These are phyloP conservation scores for Pseudonectria buxi DNA, from an alignment of 2,329 filamentous ascomycete genomes.

Conservation along the genomic window DNA sequence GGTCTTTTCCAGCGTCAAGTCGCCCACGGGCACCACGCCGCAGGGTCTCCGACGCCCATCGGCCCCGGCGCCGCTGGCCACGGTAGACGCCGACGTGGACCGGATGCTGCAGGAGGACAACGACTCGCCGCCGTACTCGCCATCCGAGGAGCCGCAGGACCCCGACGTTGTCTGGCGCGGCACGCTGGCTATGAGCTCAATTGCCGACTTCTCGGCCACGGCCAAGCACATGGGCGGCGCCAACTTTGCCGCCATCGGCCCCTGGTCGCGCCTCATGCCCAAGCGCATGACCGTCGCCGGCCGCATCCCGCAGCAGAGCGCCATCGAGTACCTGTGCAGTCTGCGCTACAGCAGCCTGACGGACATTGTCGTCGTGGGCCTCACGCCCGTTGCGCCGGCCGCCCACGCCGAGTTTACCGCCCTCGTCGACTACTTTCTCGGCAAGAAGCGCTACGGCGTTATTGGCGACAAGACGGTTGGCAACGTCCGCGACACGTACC, in stretches of 20 bases:
- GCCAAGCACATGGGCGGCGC: constrained; percentile 81
- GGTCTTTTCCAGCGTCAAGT: constrained; percentile 77
- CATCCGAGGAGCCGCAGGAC: constrained; percentile 62
- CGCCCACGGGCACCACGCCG: constrained; percentile 48
- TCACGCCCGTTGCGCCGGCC: constrained; percentile 57
- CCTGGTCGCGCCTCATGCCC: constrained; percentile 72
- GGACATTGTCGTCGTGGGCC: constrained; percentile 74
- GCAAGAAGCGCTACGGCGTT: constrained; percentile 79
- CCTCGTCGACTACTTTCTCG: constrained; percentile 81
- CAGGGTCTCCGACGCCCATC: constrained; percentile 38
- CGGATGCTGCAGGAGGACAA: constrained; percentile 77
- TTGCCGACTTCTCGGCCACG: constrained; percentile 68
- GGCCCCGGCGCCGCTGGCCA: constrained; percentile 36
- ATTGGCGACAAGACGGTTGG: constrained; percentile 67
- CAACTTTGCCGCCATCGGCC: constrained; percentile 57
- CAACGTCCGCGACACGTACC: constrained; percentile 83
- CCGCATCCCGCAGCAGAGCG: constrained; percentile 73
- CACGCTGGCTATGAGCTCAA: constrained; percentile 65
- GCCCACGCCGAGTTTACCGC: constrained; percentile 60
- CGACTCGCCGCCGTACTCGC: constrained; percentile 75
- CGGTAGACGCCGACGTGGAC: constrained; percentile 82
- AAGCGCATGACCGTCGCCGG: constrained; percentile 64
- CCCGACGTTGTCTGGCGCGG: constrained; percentile 74
- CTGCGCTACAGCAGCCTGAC: constrained; percentile 75
- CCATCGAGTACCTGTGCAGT: constrained; percentile 85